Base-by-base conservation (phyloP, 331 rosid genomes). In the Pyracantha coccinea region DNA sequence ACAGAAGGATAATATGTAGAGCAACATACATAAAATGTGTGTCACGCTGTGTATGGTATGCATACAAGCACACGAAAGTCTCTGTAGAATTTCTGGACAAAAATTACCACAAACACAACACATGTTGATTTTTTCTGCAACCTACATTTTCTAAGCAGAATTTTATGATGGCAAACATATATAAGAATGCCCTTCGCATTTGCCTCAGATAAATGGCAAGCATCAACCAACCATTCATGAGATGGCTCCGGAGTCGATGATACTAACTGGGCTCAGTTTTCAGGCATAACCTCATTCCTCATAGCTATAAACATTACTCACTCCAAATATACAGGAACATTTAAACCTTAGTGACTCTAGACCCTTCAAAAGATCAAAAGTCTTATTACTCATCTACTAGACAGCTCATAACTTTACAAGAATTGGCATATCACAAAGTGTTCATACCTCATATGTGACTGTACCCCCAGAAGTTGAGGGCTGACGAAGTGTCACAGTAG, bases 391-490 rank as follows among this genome's bases (percentile, higher is more conserved):
- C 29, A 71, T 54, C 11, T 15, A 9, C 23, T 38, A 21, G 9
- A 55, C 8, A 41, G 63, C 53, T 23, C 53, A 72, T 29, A 21
- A 57, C 6, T 4, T 28, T 31, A 8, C 35, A 25, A 68, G 3
- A 68, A 63, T 9, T 23, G 72, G 23, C 35, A 83, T 60, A 70
- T 29, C 25, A 24, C 35, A 69, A 75, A 73, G 74, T 53, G 25
- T 20, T 21, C 74, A 66, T 69, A 90, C 99, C 97, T 95, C 97
- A 1, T 90, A 92, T 60, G 97, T 95, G 84, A 92, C 97, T 2
- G 92, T 76, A 85, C 97, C 99, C 53, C 97, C 97, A 2, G 93
- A 92, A 76, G 90, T 82, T 23, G 97, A 87, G 81, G 99, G 90
- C 79, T 92, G 99, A 24, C 91, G 86, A 79, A 95, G 99, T 20